These are phyloP conservation scores for Cutaneotrichosporon sp. DNA, from an alignment of 1,284 basidiomycete species.

Conservation along the genomic window DNA sequence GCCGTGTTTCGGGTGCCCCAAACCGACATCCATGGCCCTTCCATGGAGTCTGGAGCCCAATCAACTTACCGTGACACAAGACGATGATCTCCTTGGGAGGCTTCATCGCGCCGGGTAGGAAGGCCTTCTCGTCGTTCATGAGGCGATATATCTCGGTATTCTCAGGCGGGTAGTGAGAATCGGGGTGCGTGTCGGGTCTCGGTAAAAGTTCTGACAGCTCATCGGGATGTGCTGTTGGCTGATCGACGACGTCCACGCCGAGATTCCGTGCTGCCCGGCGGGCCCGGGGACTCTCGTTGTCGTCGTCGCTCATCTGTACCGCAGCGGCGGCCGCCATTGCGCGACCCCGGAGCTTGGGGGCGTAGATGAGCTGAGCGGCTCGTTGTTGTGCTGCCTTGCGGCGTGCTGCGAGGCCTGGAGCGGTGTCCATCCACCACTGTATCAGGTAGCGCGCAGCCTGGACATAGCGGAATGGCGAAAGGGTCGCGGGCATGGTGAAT, in stretches of 20 bases:
- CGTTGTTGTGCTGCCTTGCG: conserved; percentile 25
- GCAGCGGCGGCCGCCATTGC: conserved; percentile 2
- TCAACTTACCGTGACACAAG: conserved; percentile 74
- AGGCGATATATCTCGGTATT: conserved; percentile 60
- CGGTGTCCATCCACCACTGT: conserved; percentile 36
- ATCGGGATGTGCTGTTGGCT: neutral
- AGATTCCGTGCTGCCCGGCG: neutral
- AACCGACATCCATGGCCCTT: neutral
- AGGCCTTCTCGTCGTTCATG: conserved; percentile 66
- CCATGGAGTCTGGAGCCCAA: no score
- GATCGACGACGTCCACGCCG: conserved; percentile 1
- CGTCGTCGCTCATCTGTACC: neutral
- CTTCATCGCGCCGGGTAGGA: conserved; percentile 60
- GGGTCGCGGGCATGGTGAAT: conserved; percentile 33
- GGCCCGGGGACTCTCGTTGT: neutral
- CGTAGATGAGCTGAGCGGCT: conserved; percentile 13
- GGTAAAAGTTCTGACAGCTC: conserved; percentile 2
- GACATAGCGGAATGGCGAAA: conserved; percentile 42
- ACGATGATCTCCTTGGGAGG: conserved; percentile 84
- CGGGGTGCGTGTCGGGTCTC: conserved; percentile 18
- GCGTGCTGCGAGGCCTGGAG: conserved; percentile 21
- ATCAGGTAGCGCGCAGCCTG: conserved; percentile 39
- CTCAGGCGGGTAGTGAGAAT: conserved; percentile 31
- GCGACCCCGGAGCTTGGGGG: conserved; percentile 4
- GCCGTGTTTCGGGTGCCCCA: neutral